Percentiles rank a stretch among this genome's conserved stretches.
phyloP scores from a whole-genome alignment of 2,329 filamentous ascomycete genomes.

The Xylariaceae sp. region DNA sequence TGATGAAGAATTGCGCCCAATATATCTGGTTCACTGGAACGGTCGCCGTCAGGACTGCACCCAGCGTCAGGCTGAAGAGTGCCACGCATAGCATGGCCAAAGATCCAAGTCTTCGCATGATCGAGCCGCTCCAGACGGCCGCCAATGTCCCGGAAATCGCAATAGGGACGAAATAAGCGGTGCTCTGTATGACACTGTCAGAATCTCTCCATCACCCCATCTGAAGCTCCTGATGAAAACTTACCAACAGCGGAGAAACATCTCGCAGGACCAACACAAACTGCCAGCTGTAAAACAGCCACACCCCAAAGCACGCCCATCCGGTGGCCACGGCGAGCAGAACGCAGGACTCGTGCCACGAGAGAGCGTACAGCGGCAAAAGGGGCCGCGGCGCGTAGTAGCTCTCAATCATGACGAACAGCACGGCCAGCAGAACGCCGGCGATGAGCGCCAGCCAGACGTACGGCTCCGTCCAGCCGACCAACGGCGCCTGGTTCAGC shows the following conservation, averaged over 20 bases:
- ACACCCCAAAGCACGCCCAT: constrained; percentile 35
- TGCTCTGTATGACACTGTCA: too few species aligned
- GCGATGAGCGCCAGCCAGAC: constrained; percentile 51
- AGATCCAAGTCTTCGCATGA: constrained; percentile 21
- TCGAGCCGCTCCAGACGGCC: constrained; percentile 20
- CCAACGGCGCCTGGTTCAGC: constrained; percentile 57
- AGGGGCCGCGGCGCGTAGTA: constrained; percentile 35
- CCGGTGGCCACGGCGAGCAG: constrained; percentile 34
- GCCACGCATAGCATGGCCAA: constrained; percentile 34
- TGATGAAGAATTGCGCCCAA: constrained; percentile 57
- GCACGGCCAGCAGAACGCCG: constrained; percentile 43
- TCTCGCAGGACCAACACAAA: constrained; percentile 28
- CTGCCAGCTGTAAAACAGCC: constrained; percentile 32
- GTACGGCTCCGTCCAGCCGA: constrained; percentile 50
- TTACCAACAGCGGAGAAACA: constrained; percentile 23
- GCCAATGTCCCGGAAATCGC: constrained; percentile 17
- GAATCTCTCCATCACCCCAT: too few species aligned
- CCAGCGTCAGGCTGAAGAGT: constrained; percentile 35
- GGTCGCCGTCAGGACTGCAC: constrained; percentile 35
- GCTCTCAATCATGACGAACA: constrained; percentile 51
- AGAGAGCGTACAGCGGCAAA: constrained; percentile 39
- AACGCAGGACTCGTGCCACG: constrained; percentile 36
- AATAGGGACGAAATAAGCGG: constrained; percentile 22
- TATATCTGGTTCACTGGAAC: constrained; percentile 50
- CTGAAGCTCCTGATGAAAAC: too few species aligned